phyloP scores from a whole-genome alignment of 345 rosid species.

The Carallia pectinifolia region DNA sequence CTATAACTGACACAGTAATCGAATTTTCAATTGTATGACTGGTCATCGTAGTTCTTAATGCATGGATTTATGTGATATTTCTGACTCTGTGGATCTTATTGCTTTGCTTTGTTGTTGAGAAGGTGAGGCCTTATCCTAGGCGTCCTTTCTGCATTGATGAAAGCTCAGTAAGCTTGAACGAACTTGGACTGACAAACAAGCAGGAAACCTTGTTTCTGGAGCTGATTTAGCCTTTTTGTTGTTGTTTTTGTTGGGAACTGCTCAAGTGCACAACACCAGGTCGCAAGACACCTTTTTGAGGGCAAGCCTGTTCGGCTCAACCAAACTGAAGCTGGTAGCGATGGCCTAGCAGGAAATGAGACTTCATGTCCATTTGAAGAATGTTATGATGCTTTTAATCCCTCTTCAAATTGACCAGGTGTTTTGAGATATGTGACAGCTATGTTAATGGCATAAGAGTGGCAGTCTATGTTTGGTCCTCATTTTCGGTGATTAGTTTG shows the following conservation, averaged over 20 bases:
- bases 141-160: slow-evolving; percentile 47
- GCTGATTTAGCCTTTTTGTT: slow-evolving; percentile 37
- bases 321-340: background rate
- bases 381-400: background rate
- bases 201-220: slow-evolving; percentile 85
- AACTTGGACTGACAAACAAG: slow-evolving; percentile 66
- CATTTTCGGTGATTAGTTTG: too few species aligned
- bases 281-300: background rate
- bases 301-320: background rate
- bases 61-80: background rate
- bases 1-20: too few species aligned
- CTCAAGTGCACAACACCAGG: background rate
- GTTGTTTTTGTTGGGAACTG: background rate
- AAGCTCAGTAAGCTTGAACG: slow-evolving; percentile 52
- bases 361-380: background rate
- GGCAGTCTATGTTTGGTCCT: too few species aligned
- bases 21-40: background rate
- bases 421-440: too few species aligned
- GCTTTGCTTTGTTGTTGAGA: slow-evolving; percentile 29
- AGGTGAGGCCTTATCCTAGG: slow-evolving; percentile 82
- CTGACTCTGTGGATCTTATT: background rate
- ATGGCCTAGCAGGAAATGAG: background rate
- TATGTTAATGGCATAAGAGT: too few species aligned
- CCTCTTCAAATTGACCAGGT: too few species aligned
- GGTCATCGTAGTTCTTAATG: background rate